phyloP scores from a whole-genome alignment of 108 stramenopile genomes.

The Skeletonema marinoi region DNA sequence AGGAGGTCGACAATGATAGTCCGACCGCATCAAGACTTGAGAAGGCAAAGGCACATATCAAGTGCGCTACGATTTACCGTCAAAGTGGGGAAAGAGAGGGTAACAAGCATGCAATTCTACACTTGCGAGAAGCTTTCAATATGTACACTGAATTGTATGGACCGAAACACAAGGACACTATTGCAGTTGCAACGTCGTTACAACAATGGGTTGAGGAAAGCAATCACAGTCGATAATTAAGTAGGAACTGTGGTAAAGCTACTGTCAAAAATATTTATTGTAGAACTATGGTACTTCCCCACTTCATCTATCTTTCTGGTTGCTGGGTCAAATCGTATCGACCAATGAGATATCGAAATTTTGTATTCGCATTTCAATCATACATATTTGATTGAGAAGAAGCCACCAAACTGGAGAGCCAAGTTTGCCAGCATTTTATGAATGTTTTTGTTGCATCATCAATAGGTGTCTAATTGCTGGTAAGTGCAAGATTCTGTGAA shows the following conservation, averaged over 20 bases:
- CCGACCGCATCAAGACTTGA: conserved; percentile 78
- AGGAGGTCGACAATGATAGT: conserved; percentile 70
- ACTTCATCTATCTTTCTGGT: neutral
- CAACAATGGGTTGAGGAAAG: conserved; percentile 84
- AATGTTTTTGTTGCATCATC: neutral
- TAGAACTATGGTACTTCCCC: neutral
- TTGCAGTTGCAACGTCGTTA: conserved; percentile 82
- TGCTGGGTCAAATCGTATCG: too few relatives aligned
- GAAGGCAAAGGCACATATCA: conserved; percentile 87
- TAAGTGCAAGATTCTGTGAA: conserved; percentile 24
- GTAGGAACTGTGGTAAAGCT: neutral
- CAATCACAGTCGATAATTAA: conserved; percentile 20
- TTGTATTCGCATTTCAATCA: too few relatives aligned
- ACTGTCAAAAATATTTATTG: neutral
- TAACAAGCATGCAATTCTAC: conserved; percentile 71
- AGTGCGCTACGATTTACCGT: conserved; percentile 88
- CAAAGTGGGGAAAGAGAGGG: conserved; percentile 64
- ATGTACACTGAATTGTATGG: conserved; percentile 90
- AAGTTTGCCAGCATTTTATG: too few relatives aligned
- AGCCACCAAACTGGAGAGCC: too few relatives aligned
- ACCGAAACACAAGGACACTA: conserved; percentile 81
- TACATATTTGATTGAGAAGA: too few relatives aligned
- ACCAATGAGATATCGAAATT: too few relatives aligned
- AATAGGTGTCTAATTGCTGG: conserved; percentile 20
- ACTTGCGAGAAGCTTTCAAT: conserved; percentile 80